A percentile compares a stretch with the other conserved stretches of the same genome.
Evolutionary conservation across 192 early-diverging fungal species (phyloP).

Genomic region (Backusella liffmaniae): DNA sequence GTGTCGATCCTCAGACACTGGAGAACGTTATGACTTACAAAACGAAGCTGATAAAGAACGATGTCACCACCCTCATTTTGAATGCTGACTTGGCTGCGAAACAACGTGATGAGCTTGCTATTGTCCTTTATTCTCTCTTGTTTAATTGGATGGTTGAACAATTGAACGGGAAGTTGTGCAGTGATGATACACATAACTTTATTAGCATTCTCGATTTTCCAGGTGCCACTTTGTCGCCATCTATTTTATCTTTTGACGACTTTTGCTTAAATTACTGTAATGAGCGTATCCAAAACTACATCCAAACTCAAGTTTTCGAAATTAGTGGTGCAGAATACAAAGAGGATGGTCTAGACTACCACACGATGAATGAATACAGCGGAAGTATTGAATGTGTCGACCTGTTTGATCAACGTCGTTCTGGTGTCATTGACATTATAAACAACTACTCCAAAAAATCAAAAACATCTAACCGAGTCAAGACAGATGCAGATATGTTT

Average conservation of each 20-base stretch:
- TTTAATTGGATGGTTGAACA: conserved; percentile 85
- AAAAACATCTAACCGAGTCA: conserved; percentile 39
- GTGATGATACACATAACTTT: conserved; percentile 64
- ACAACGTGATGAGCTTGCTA: conserved; percentile 72
- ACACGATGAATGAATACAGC: conserved; percentile 35
- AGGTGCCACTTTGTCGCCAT: conserved; percentile 56
- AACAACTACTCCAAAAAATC: conserved; percentile 44
- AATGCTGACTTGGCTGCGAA: conserved; percentile 65
- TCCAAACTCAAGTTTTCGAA: conserved; percentile 72
- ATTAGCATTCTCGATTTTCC: conserved; percentile 85
- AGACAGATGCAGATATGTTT: conserved; percentile 52
- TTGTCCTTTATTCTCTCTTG: conserved; percentile 75
- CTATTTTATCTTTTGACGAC: conserved; percentile 59
- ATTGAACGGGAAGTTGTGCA: conserved; percentile 77
- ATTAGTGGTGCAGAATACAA: conserved; percentile 56
- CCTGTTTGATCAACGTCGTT: conserved; percentile 62
- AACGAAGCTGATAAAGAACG: conserved; percentile 78
- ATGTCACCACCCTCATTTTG: conserved; percentile 80
- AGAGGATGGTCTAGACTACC: conserved; percentile 57
- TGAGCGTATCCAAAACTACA: conserved; percentile 82
- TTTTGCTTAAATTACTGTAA: conserved; percentile 62
- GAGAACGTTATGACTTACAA: conserved; percentile 79
- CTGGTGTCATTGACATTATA: conserved; percentile 72
- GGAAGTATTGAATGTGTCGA: conserved; percentile 65
- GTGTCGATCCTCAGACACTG: conserved; percentile 67